Evolutionary conservation across 441 rosid species (phyloP).

Genomic region (Hura crepitans): DNA sequence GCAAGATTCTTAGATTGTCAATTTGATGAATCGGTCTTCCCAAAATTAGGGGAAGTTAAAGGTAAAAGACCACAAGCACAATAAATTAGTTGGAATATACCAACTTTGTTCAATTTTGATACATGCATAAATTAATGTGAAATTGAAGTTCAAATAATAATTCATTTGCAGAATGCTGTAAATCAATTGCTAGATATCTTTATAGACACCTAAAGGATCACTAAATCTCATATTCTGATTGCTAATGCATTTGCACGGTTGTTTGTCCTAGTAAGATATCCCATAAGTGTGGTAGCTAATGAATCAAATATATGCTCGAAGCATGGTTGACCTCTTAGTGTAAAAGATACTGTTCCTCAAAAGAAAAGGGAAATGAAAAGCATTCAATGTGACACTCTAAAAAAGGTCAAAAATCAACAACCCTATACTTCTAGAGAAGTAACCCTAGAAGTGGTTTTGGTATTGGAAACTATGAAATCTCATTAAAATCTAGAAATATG

Average conservation of each 20-base stretch:
- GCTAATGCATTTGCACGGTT: too few relatives aligned
- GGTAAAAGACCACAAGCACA: background rate
- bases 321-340: background rate
- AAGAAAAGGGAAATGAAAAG: background rate
- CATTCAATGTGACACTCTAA: too few relatives aligned
- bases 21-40: conserved; percentile 12
- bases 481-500: background rate
- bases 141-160: background rate
- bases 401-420: too few relatives aligned
- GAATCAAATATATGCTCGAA: too few relatives aligned
- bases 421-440: background rate
- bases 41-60: background rate
- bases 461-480: background rate
- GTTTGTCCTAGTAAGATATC: too few relatives aligned
- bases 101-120: background rate
- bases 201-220: too few relatives aligned
- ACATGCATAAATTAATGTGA: background rate
- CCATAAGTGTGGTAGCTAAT: too few relatives aligned
- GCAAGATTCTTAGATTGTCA: too few relatives aligned
- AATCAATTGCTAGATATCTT: too few relatives aligned
- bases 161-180: too few relatives aligned
- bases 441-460: background rate
- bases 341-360: background rate
- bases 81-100: background rate
- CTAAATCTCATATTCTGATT: too few relatives aligned